Conservation (phyloP, 768 basidiomycete species). For the Pisolithus tinctorius region DNA sequence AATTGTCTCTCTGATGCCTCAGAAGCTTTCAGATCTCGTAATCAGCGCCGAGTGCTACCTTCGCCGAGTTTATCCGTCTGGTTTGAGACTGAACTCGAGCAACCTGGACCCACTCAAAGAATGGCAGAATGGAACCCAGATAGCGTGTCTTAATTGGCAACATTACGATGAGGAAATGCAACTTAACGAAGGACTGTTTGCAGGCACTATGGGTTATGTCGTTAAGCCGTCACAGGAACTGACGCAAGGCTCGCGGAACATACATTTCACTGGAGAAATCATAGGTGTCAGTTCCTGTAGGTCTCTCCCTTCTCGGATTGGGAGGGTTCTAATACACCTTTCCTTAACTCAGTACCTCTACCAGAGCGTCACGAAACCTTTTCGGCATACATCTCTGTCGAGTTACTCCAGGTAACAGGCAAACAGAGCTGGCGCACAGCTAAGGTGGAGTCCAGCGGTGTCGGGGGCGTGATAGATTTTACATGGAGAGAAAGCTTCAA, state of each 20-base stretch:
- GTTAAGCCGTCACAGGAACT: conserved; percentile 35
- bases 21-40: conserved; percentile 31
- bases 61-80: conserved; percentile 52
- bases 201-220: conserved; percentile 50
- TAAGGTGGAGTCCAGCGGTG: conserved; percentile 30
- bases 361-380: conserved; percentile 36
- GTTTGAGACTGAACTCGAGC: conserved; percentile 47
- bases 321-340: neutral
- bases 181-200: conserved; percentile 58
- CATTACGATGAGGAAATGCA: conserved; percentile 51
- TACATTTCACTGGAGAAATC: conserved; percentile 28
- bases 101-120: conserved; percentile 47
- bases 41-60: conserved; percentile 38
- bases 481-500: conserved; percentile 38
- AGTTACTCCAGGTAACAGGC: conserved; percentile 36
- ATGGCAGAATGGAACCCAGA: conserved; percentile 53
- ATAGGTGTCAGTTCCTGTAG: conserved; percentile 40
- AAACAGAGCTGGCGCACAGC: conserved; percentile 41
- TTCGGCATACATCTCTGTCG: conserved; percentile 37
- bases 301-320: conserved; percentile 11
- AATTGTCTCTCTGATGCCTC: conserved; percentile 34
- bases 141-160: conserved; percentile 59
- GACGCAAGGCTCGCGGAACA: conserved; percentile 11
- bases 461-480: conserved; percentile 31
- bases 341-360: conserved; percentile 34